Base-by-base conservation (phyloP, 345 rosid genomes). In the Raphanus sativus region DNA sequence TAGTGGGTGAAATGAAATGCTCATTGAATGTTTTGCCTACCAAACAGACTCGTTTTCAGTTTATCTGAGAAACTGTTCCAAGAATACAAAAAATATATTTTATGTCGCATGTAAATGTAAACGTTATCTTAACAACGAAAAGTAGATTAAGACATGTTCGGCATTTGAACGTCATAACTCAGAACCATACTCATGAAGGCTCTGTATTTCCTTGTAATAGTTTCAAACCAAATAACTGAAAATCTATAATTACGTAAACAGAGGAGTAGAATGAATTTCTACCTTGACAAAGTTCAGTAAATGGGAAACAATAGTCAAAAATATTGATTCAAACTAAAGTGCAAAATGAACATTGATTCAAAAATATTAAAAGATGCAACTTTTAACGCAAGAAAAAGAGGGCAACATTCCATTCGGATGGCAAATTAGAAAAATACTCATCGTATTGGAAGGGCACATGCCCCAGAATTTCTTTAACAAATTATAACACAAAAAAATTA, bases 1-100 rank as follows among this genome's bases (percentile, higher is more conserved):
- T 63, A 75, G 82, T 74, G 34, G 34, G 52, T 61, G 66, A 69
- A 74, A 74, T 79, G 42, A 69, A 79, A 79, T 68, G 75, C 71
- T 29, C 73, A 79, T 74, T 79, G 60, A 79, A 79, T 79, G 82
- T 74, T 50, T 79, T 74, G 74, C 56, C 28, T 62, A 79, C 82
- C 82, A 69, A 79, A 79, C 82, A 72, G 48, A 78, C 76, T 55
- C 70, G 15, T 70, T 55, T 65, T 45, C 70, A 6, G 4, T 68
- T 21, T 62, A 28, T 50, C 10, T 40, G 48, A 40, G 48, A 40
- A 40, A 40, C 13, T 11, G 48, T 40, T 40, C n/a, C 21, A 50
- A n/a, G 55, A n/a, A 50, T 50, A n/a, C 8, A n/a, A 50, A n/a
- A 9, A 45, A 13, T 13, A 13, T n/a, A 45, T 45, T 45, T n/a